Conservation (phyloP, 2,329 filamentous ascomycete genomes). For the Cladophialophora carrionii region DNA sequence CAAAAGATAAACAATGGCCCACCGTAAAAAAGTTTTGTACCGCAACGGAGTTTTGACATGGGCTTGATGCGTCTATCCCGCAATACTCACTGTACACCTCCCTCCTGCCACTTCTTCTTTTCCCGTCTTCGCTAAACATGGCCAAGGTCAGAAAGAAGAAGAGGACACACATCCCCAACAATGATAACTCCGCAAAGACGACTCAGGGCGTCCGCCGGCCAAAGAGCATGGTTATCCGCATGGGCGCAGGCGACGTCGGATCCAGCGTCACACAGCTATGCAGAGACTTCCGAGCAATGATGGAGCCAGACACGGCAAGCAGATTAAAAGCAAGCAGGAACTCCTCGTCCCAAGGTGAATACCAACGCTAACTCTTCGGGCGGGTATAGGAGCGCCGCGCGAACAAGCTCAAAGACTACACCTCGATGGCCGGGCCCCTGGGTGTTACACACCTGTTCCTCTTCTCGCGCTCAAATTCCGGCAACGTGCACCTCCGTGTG, state of each 20-base stretch:
- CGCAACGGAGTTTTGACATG: not conserved
- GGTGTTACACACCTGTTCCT: conserved; percentile 91
- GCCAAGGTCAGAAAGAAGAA: conserved; percentile 82
- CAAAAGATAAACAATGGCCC: not conserved
- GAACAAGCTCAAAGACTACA: conserved; percentile 88
- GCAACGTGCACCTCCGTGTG: conserved; percentile 90
- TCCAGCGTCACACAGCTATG: conserved; percentile 89
- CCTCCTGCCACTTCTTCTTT: not conserved
- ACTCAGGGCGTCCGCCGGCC: conserved; percentile 70
- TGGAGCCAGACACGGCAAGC: conserved; percentile 92
- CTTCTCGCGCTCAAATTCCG: conserved; percentile 84
- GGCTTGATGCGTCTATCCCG: not conserved
- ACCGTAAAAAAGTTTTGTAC: not conserved
- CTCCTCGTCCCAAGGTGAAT: not conserved
- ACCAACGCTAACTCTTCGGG: conserved; percentile 9
- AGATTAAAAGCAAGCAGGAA: conserved; percentile 66
- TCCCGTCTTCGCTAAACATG: conserved; percentile 56
- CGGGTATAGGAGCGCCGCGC: conserved; percentile 71
- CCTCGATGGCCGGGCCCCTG: conserved; percentile 90
- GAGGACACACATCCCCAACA: conserved; percentile 77
- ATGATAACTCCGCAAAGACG: conserved; percentile 61
- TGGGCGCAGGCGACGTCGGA: conserved; percentile 91
- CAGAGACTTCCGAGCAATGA: conserved; percentile 85
- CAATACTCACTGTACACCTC: not conserved
- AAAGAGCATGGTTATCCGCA: conserved; percentile 98